Percentiles rank a stretch among this genome's conserved stretches.
phyloP scores from a whole-genome alignment of 306 rosid species.

The barrel medic (Medicago truncatula) region DNA sequence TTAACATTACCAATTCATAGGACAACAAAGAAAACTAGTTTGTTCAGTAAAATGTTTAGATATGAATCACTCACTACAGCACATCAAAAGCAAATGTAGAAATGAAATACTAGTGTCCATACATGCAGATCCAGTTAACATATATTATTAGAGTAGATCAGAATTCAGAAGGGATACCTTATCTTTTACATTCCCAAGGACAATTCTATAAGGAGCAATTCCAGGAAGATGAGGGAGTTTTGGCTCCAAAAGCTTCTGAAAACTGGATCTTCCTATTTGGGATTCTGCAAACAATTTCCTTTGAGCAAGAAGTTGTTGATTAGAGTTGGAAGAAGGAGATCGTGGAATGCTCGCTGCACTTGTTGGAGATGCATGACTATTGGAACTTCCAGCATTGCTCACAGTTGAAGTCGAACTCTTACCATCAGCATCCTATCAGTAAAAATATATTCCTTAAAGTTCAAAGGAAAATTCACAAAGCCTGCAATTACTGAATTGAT shows the following conservation, averaged over 20 bases:
- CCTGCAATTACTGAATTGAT: conserved; percentile 33
- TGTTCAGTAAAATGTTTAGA: conserved; percentile 8
- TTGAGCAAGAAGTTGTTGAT: conserved; percentile 65
- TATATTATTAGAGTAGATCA: conserved; percentile 31
- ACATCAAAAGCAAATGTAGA: conserved; percentile 24
- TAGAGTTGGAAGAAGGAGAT: conserved; percentile 60
- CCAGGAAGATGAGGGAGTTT: conserved; percentile 63
- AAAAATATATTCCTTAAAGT: conserved; percentile 26
- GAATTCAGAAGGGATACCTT: conserved; percentile 60
- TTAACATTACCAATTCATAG: neutral
- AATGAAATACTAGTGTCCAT: conserved; percentile 24
- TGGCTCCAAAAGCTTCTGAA: conserved; percentile 91
- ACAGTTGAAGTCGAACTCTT: conserved; percentile 45
- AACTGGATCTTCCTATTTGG: conserved; percentile 74
- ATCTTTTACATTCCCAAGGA: conserved; percentile 75
- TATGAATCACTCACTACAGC: conserved; percentile 16
- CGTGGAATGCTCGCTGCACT: conserved; percentile 45
- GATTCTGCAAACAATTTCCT: conserved; percentile 70
- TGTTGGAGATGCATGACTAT: conserved; percentile 28
- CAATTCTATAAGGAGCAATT: conserved; percentile 79
- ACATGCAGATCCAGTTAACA: neutral
- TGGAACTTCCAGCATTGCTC: conserved; percentile 32
- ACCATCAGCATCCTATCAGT: conserved; percentile 47
- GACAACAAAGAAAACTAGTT: neutral
- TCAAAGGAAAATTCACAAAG: conserved; percentile 35